phyloP scores from a whole-genome alignment of 805 yeast species.

The Zygotorulaspora danielsina region DNA sequence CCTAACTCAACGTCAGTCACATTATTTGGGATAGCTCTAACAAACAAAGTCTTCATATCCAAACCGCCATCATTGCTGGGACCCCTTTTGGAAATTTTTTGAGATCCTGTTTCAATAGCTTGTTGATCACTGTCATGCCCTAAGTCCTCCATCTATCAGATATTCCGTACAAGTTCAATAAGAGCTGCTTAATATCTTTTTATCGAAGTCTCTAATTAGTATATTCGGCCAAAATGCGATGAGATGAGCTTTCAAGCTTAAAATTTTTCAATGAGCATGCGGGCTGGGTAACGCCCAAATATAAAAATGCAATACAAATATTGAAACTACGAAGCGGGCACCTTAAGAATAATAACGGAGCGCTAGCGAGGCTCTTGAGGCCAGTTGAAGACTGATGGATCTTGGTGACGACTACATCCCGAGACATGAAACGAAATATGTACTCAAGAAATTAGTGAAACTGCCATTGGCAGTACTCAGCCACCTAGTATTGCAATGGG shows the following conservation, averaged over 20 bases:
- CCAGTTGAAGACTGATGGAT: conserved; percentile 7
- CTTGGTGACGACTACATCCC: conserved; percentile 22
- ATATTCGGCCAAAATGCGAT: conserved; percentile 18
- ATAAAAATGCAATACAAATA: no score
- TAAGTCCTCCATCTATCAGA: no score
- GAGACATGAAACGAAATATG: conserved; percentile 11
- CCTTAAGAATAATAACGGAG: no score
- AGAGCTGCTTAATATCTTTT: not conserved
- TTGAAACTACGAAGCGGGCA: no score
- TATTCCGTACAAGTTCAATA: not conserved
- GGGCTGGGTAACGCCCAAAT: not conserved
- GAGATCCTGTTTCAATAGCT: not conserved
- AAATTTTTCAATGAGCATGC: conserved; percentile 11
- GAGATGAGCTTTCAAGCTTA: conserved; percentile 22
- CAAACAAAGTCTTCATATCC: conserved; percentile 64
- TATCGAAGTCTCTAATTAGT: not conserved
- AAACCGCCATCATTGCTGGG: conserved; percentile 26
- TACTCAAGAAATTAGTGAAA: conserved; percentile 19
- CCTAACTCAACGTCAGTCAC: conserved; percentile 80
- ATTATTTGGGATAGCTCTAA: conserved; percentile 74
- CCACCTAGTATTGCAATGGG: conserved; percentile 26
- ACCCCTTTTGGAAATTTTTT: not conserved
- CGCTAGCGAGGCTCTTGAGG: not conserved
- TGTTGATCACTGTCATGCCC: no score
- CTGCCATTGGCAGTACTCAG: conserved; percentile 21